A percentile compares a stretch with the other conserved stretches of the same genome.
These are phyloP conservation scores for Crucihimalaya himalaica DNA, from an alignment of 345 rosid species.

Conservation along the genomic window DNA sequence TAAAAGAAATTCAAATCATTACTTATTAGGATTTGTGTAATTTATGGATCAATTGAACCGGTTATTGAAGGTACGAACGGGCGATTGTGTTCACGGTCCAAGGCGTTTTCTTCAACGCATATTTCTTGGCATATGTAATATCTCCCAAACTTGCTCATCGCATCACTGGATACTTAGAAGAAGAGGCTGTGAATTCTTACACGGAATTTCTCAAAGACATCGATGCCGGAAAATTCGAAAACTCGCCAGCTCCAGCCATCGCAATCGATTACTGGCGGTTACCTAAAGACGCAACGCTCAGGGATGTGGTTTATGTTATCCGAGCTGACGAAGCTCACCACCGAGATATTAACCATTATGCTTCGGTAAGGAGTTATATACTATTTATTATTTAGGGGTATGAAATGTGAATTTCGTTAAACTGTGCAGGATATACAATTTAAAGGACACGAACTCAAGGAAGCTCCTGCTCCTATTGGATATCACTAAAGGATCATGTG, in stretches of 20 bases:
- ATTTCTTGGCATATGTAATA: slow-evolving; percentile 49
- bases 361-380: slow-evolving; percentile 46
- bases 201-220: slow-evolving; percentile 60
- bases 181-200: slow-evolving; percentile 63
- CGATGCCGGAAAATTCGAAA: slow-evolving; percentile 55
- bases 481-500: slow-evolving; percentile 41
- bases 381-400: background rate
- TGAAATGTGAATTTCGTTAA: background rate
- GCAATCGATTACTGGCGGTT: slow-evolving; percentile 70
- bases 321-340: slow-evolving; percentile 73
- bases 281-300: slow-evolving; percentile 55
- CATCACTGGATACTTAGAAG: slow-evolving; percentile 61
- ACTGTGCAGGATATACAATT: slow-evolving; percentile 58
- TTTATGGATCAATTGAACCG: background rate
- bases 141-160: slow-evolving; percentile 70
- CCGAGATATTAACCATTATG: slow-evolving; percentile 65
- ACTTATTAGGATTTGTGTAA: background rate
- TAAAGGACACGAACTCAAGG: slow-evolving; percentile 54
- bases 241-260: slow-evolving; percentile 59
- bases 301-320: slow-evolving; percentile 61
- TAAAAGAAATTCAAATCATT: too few species aligned
- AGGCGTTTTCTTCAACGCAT: slow-evolving; percentile 61
- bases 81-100: slow-evolving; percentile 61
- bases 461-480: slow-evolving; percentile 59
- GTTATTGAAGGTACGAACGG: slow-evolving; percentile 45